Evolutionary conservation across 2,329 filamentous ascomycete genomes (phyloP), one percentile per base, ranked within the genome.

Genomic region (Cadophora malorum): DNA sequence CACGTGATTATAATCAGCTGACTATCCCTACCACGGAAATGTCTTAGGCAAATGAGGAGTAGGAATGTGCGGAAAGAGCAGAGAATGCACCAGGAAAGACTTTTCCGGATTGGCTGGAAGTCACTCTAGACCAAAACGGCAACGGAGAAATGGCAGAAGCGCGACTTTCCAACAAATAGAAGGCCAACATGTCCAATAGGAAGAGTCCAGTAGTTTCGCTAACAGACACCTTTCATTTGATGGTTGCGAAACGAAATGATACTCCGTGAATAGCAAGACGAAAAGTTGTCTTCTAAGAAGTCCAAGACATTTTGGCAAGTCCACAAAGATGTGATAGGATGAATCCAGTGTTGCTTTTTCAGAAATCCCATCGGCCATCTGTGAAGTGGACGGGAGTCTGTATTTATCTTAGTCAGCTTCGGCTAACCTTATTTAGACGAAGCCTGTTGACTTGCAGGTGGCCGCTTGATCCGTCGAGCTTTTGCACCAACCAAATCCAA

Each of bases 401-500:
- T 10, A 25, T 28, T 31, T 8, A 23, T 31, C 25, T 28, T 28
- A 28, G 25, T 28, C 19, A 53, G 50, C 23, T 28, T 53, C 50
- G 49, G 10, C 50, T 53, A 53, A 53, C 23, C 23, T 53, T 53
- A 31, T 53, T 28, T 31, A 31, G 50, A 53, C 23, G 23, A 53
- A 31, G 8, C 28, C 50, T 23, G 50, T 53, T 12, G 14, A 31
- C 12, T 28, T 31, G 50, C 50, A 16, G 23, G 16, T 21, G 50
- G 41, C 41, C 14, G 41, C 41, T 45, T 45, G 16, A 45, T 16
- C 14, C 41, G 12, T 2, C 41, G 6, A 19, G 16, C 12, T 45
- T 45, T 38, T 38, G 35, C 12, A 38, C 12, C 8, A 38, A 38
- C 35, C 7, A 9, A 28, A 38, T 38, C 35, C 35, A 38, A 7